Base-by-base conservation (phyloP, 2,329 filamentous ascomycete genomes). In the Calonectria ilicicola region DNA sequence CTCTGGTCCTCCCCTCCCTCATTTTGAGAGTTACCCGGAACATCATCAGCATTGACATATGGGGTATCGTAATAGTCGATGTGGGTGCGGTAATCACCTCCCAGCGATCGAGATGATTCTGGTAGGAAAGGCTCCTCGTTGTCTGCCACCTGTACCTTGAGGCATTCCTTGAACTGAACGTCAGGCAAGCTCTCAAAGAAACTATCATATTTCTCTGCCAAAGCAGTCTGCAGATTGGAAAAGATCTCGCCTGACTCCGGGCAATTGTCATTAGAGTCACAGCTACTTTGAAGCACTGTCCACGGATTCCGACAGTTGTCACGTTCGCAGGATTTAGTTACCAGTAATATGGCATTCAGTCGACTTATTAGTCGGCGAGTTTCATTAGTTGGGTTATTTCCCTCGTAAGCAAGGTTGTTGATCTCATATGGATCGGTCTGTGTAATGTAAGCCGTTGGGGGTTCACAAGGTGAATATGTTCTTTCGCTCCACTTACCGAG, bases 321-420 rank as follows among this genome's bases (percentile, higher is more conserved):
- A 2, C 84, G 87, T 77, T 88, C 87, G 82, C 90, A 92, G 2
- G 89, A 89, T 83, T 92, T 92, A 47, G 90, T 85, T 1, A 91
- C 88, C 63, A 92, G 83, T 14, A 92, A 83, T 1, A 92, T 84
- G 2, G 89, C 84, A 72, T 92, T 90, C 0, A 93, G 84, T 5
- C 89, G 86, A n/a, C 84, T 80, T 19, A 87, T 78, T 6, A 85
- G 62, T 6, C 70, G 66, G 15, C 77, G n/a, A 85, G 70, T 32
- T 49, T 75, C 2, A 49, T 72, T 6, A 58, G 49, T 60, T 5
- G 74, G 53, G 19, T 69, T 68, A 32, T 47, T 58, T 1, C 46
- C 44, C 12, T 58, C 44, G 6, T 63, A 32, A 1, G 66, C 66
- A 27, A 70, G 70, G n/a, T 72, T 72, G 21, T 32, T 44, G 40